A percentile compares a stretch with the other conserved stretches of the same genome.
These are phyloP conservation scores for Salix dunnii DNA, from an alignment of 345 rosid species.

Conservation along the genomic window DNA sequence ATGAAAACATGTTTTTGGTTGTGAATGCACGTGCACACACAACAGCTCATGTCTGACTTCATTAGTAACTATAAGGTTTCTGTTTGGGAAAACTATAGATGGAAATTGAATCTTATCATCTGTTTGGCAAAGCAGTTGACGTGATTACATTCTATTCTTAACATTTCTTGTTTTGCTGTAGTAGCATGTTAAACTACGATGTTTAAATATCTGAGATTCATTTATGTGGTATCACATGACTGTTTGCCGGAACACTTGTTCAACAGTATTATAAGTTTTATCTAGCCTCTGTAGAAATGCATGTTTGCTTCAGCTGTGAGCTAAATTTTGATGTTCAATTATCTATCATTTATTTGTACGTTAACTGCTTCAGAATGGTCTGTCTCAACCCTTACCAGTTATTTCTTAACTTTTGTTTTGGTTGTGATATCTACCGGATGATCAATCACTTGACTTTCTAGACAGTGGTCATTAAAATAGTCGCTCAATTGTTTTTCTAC, in stretches of 20 bases:
- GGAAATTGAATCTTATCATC: neutral
- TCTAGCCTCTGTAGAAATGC: neutral
- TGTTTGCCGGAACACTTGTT: no score
- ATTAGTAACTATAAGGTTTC: neutral
- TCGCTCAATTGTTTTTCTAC: neutral
- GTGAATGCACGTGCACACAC: neutral
- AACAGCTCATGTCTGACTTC: neutral
- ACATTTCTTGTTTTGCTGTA: neutral
- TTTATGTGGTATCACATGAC: neutral
- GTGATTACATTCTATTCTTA: neutral
- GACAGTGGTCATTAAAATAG: neutral
- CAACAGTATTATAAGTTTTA: neutral
- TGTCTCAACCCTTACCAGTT: neutral
- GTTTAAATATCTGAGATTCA: neutral
- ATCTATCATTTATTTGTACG: neutral
- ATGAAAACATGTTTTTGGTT: neutral
- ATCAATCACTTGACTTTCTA: neutral
- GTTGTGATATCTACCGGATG: neutral
- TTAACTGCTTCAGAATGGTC: neutral
- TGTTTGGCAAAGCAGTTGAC: neutral
- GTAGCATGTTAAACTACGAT: neutral
- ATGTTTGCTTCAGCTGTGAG: neutral
- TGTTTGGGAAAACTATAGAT: neutral
- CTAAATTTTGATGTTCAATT: neutral
- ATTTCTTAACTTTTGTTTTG: neutral